phyloP scores from a whole-genome alignment of 352 stramenopile species.

The Phytophthora crassamura region DNA sequence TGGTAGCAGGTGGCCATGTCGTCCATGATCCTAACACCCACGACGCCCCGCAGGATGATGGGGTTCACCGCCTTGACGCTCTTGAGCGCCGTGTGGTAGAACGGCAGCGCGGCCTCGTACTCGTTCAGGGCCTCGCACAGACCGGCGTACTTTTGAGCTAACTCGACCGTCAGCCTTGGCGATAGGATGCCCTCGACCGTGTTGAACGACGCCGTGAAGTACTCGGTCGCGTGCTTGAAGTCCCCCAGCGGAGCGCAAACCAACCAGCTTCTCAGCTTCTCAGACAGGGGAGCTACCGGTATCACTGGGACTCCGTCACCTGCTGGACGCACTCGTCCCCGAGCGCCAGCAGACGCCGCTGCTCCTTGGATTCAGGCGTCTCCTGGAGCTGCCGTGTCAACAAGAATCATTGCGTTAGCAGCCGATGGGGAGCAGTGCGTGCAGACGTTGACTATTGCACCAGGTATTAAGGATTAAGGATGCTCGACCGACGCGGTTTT shows the following conservation, averaged over 20 bases:
- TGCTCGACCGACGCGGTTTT: conserved; percentile 6
- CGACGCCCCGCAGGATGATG: neutral
- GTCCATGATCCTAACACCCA: conserved; percentile 13
- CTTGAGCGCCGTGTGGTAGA: conserved; percentile 21
- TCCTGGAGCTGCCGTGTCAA: neutral
- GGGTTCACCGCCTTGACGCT: conserved; percentile 12
- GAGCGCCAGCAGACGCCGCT: neutral
- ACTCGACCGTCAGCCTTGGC: neutral
- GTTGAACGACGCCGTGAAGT: conserved; percentile 5
- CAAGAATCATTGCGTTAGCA: too few species aligned
- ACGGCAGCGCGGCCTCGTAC: conserved; percentile 10
- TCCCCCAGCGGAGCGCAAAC: conserved; percentile 4
- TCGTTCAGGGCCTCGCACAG: conserved; percentile 4
- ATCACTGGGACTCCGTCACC: neutral
- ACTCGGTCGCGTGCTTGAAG: conserved; percentile 8
- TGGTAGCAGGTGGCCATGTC: conserved; percentile 13
- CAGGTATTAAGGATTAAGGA: too few species aligned
- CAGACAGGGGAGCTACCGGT: too few species aligned
- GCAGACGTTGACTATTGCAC: too few species aligned
- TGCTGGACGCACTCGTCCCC: neutral
- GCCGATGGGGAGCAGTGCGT: too few species aligned
- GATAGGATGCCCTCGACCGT: neutral
- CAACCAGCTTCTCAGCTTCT: too few species aligned
- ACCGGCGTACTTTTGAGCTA: neutral
- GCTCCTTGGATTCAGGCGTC: conserved; percentile 1